These are phyloP conservation scores for Tylopilus sp. DNA, from an alignment of 1,284 basidiomycete species.

Conservation along the genomic window DNA sequence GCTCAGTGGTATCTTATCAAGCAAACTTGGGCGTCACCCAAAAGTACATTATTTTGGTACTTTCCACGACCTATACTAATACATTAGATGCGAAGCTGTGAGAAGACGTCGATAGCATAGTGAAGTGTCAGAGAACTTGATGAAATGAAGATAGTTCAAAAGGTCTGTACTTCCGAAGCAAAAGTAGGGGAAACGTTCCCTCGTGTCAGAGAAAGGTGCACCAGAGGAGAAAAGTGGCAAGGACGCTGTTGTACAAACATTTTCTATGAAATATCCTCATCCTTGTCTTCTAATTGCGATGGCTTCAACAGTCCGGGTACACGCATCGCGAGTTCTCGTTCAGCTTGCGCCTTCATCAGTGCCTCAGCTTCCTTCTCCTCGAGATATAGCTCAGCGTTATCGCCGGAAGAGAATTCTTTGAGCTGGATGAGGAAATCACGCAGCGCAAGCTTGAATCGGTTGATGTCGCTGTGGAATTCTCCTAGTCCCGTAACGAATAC, in stretches of 20 bases:
- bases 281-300: slow-evolving; percentile 87
- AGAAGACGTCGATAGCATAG: slow-evolving; percentile 31
- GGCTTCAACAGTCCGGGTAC: slow-evolving; percentile 99
- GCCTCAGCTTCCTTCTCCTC: slow-evolving; percentile 95
- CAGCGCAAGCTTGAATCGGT: slow-evolving; percentile 91
- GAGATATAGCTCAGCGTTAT: slow-evolving; percentile 82
- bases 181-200: slow-evolving; percentile 22
- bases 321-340: slow-evolving; percentile 85
- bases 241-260: slow-evolving; percentile 1
- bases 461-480: slow-evolving; percentile 86
- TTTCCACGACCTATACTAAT: slow-evolving; percentile 35
- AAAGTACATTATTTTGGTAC: slow-evolving; percentile 31
- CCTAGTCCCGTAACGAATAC: slow-evolving; percentile 79
- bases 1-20: slow-evolving; percentile 15
- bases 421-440: slow-evolving; percentile 90
- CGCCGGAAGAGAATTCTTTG: slow-evolving; percentile 81
- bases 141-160: slow-evolving; percentile 32
- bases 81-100: slow-evolving; percentile 37
- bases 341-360: slow-evolving; percentile 63
- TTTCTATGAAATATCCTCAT: slow-evolving; percentile 70
- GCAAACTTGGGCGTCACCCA: slow-evolving; percentile 14
- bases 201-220: slow-evolving; percentile 14
- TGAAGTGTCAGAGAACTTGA: slow-evolving; percentile 22
- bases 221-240: not conserved
- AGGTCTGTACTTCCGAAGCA: slow-evolving; percentile 9